Percentiles rank a stretch among this genome's conserved stretches.
Conservation (phyloP, 768 basidiomycete genomes). For the Mycena capillaripes region DNA sequence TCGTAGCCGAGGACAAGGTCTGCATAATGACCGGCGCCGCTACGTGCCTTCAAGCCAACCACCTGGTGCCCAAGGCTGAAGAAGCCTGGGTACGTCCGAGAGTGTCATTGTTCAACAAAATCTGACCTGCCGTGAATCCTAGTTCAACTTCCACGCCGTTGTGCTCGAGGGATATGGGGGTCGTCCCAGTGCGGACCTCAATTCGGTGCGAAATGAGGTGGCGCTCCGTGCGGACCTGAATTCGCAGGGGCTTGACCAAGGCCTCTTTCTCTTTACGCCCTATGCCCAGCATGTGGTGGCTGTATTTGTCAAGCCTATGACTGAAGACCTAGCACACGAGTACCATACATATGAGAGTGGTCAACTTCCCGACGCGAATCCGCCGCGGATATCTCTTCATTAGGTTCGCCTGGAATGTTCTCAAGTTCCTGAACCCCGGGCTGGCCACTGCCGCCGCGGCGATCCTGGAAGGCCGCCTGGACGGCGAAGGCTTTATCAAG, state of each 20-base stretch:
- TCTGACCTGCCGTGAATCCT: background rate
- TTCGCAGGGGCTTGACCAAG: background rate
- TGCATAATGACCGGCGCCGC: conserved; percentile 14
- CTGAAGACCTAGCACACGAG: background rate
- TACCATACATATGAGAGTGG: background rate
- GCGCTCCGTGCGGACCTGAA: conserved; percentile 8
- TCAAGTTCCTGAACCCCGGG: conserved; percentile 6
- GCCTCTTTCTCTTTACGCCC: conserved; percentile 7
- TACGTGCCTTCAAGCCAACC: background rate
- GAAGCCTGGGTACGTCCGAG: conserved; percentile 8
- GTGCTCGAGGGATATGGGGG: background rate
- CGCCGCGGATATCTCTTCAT: conserved; percentile 6
- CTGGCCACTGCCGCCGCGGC: background rate
- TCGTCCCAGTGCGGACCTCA: background rate
- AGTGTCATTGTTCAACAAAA: background rate
- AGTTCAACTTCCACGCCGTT: background rate
- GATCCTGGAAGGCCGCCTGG: background rate
- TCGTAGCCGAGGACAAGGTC: background rate
- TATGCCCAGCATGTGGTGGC: background rate
- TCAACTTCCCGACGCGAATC: background rate
- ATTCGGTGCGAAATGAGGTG: conserved; percentile 1
- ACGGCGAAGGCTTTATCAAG: background rate
- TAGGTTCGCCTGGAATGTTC: background rate
- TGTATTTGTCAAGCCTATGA: background rate
- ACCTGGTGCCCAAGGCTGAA: background rate